These are phyloP conservation scores for Chlorophyllum brunneum DNA, from an alignment of 768 basidiomycete species.

Conservation along the genomic window DNA sequence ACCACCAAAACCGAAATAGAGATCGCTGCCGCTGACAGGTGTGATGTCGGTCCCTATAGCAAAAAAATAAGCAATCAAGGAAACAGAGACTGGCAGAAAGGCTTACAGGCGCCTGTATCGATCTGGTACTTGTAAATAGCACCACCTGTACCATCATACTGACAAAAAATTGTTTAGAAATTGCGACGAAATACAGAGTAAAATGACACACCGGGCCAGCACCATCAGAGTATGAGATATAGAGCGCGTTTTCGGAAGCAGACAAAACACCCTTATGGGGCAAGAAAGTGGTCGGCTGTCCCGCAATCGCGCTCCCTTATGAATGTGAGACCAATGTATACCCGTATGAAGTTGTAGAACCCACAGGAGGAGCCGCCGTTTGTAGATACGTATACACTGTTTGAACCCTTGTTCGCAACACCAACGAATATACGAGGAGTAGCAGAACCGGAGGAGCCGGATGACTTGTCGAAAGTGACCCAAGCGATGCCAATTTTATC, in stretches of 20 bases:
- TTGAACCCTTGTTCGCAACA: slow-evolving; percentile 51
- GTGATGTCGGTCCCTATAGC: slow-evolving; percentile 55
- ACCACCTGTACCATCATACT: slow-evolving; percentile 55
- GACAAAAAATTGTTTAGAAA: not conserved
- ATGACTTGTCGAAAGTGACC: slow-evolving; percentile 60
- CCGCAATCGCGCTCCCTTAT: slow-evolving; percentile 52
- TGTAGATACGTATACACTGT: slow-evolving; percentile 53
- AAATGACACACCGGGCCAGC: slow-evolving; percentile 45
- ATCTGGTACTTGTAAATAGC: slow-evolving; percentile 51
- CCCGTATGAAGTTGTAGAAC: slow-evolving; percentile 14
- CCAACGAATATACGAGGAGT: slow-evolving; percentile 68
- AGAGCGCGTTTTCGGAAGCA: slow-evolving; percentile 50
- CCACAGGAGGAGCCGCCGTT: slow-evolving; percentile 56
- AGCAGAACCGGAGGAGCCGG: slow-evolving; percentile 47
- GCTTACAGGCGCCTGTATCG: slow-evolving; percentile 41
- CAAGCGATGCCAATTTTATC: slow-evolving; percentile 48
- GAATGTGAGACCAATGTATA: not conserved
- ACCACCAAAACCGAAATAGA: slow-evolving; percentile 63
- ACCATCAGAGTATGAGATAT: slow-evolving; percentile 59
- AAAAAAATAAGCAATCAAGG: not conserved
- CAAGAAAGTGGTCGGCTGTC: slow-evolving; percentile 53
- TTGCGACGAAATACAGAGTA: not conserved
- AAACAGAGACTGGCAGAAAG: not conserved
- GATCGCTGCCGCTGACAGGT: slow-evolving; percentile 52
- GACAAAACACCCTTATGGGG: slow-evolving; percentile 68